A percentile compares a stretch with the other conserved stretches of the same genome.
phyloP scores from a whole-genome alignment of 768 basidiomycete species.

The Boletus fagicola region DNA sequence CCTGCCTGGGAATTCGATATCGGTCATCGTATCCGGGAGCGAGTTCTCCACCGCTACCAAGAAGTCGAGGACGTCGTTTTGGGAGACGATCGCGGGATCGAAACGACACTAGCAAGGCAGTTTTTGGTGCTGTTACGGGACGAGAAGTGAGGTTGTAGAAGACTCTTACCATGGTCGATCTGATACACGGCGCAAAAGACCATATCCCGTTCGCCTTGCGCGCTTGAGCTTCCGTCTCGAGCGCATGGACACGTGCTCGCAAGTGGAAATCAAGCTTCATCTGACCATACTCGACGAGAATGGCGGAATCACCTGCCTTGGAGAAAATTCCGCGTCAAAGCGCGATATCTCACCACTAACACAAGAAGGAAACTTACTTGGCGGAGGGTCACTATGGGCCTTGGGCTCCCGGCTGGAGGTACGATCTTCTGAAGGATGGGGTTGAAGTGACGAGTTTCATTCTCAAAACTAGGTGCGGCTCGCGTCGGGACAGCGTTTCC shows the following conservation, averaged over 20 bases:
- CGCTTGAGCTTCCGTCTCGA: slow-evolving; percentile 41
- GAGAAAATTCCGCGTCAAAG: not conserved
- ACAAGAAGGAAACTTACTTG: slow-evolving; percentile 40
- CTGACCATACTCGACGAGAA: slow-evolving; percentile 61
- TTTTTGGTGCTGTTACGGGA: not conserved
- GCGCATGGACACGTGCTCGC: slow-evolving; percentile 58
- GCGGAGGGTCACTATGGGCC: slow-evolving; percentile 45
- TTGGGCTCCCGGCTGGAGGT: slow-evolving; percentile 8
- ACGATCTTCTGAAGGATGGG: slow-evolving; percentile 15
- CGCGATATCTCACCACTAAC: not conserved
- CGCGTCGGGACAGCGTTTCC: not conserved
- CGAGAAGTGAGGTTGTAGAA: not conserved
- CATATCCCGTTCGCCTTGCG: slow-evolving; percentile 37
- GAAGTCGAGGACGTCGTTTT: slow-evolving; percentile 40
- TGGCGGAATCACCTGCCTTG: slow-evolving; percentile 62
- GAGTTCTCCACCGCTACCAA: slow-evolving; percentile 40
- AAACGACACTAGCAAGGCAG: slow-evolving; percentile 44
- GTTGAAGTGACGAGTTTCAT: not conserved
- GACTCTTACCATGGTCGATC: slow-evolving; percentile 52
- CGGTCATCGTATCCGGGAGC: slow-evolving; percentile 40
- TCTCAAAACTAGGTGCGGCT: not conserved
- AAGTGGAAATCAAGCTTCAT: slow-evolving; percentile 52
- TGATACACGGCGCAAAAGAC: slow-evolving; percentile 51
- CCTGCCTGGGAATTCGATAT: slow-evolving; percentile 49
- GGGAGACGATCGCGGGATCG: slow-evolving; percentile 42